A percentile compares a stretch with the other conserved stretches of the same genome.
These are phyloP conservation scores for Avena sativa DNA, from an alignment of 176 grass and related monocot species.

Conservation along the genomic window DNA sequence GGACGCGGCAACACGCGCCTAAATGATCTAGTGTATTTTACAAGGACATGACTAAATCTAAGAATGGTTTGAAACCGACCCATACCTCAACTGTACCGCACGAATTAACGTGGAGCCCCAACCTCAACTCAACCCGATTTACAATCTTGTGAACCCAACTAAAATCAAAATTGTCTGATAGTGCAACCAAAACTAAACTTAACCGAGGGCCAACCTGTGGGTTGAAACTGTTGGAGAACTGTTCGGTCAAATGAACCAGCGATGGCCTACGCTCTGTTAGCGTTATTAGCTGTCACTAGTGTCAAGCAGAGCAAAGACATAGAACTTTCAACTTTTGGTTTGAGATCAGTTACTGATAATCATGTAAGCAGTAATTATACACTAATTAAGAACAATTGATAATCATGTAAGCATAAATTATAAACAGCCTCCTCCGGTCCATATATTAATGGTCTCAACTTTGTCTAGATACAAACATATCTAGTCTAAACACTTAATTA, in stretches of 20 bases:
- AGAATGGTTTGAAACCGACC: neutral
- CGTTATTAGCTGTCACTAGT: neutral
- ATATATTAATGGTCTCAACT: too few species aligned
- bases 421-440: too few species aligned
- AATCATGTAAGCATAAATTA: too few species aligned
- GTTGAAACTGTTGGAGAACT: neutral
- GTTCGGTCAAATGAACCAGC: neutral
- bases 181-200: neutral
- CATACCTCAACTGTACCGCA: neutral
- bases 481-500: too few species aligned
- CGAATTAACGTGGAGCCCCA: neutral
- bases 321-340: too few species aligned
- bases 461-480: too few species aligned
- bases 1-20: too few species aligned
- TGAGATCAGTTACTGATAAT: too few species aligned
- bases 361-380: too few species aligned
- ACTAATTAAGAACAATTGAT: too few species aligned
- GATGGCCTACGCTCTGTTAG: neutral
- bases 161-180: neutral
- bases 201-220: neutral
- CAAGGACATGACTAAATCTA: neutral
- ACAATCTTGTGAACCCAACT: neutral
- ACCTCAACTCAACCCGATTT: neutral
- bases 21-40: too few species aligned
- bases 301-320: neutral